Evolutionary conservation across 805 yeast genomes (phyloP), one percentile per base, ranked within the genome.

Genomic region (Ogataea polymorpha): DNA sequence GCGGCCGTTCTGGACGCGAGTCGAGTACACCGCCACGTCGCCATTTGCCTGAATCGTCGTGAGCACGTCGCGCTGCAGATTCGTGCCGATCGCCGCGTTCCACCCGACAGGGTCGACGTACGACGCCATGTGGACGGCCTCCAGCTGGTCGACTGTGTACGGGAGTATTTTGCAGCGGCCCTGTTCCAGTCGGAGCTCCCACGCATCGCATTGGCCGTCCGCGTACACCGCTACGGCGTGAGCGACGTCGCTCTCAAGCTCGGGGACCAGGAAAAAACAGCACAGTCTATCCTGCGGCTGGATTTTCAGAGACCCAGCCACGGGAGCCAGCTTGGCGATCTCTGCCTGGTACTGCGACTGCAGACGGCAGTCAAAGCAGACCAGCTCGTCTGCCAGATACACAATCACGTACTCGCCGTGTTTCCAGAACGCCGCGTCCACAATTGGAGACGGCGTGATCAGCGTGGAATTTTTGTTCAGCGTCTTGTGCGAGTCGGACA

Each of bases 101-200:
- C 75, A 72, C 4, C 79, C 79, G 3, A 81, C 87, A 0, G 91
- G 88, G 53, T 86, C 88, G 18, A 86, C 78, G 1, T 77, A 66
- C 1, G 82, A 69, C 11, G 58, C 54, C 21, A 48, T 40, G 34
- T 56, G 59, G 11, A 55, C 23, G 61, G 9, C 60, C 57, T 4
- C 49, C n/a, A 70, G 45, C 8, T 61, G 58, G 1, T 55, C 71
- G 32, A 53, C 43, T 9, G 18, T 21, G 31, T 41, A 45, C 17
- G 29, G 38, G 2, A 23, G 9, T 38, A 75, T 66, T 3, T 57
- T 50, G 27, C 66, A 62, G 1, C 59, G 54, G 4, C 45, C 40
- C 1, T 70, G 61, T 6, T 48, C 36, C 5, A 51, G 48, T 4
- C 5, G 28, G 11, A 75, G 37, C 44, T 58, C 57, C 80, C 82